Percentiles rank a stretch among this genome's conserved stretches.
Evolutionary conservation across 73 alveolate genomes (phyloP).

Genomic region (Blepharisma stoltei): DNA sequence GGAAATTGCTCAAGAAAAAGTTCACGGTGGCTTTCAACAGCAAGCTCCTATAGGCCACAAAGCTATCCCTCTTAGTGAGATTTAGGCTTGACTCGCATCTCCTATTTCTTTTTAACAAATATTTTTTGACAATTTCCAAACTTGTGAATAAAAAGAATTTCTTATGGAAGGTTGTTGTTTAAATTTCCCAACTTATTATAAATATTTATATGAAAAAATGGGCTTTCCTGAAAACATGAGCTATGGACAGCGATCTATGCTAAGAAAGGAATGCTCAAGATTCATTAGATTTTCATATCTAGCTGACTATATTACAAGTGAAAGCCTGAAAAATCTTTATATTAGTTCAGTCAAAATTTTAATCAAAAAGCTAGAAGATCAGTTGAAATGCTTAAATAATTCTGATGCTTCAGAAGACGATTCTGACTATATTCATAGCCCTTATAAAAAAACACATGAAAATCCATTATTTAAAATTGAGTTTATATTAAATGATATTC

Average conservation of each 20-base stretch:
- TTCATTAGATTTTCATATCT: slow-evolving; percentile 79
- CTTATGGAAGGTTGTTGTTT: no score
- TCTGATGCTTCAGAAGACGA: slow-evolving; percentile 28
- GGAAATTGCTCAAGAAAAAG: slow-evolving; percentile 67
- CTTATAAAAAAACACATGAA: slow-evolving; percentile 34
- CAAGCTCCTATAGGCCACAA: slow-evolving; percentile 40
- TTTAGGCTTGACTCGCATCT: no score
- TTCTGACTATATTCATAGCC: slow-evolving; percentile 34
- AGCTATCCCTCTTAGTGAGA: no score
- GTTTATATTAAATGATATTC: slow-evolving; percentile 31
- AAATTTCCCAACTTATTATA: no score
- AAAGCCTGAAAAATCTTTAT: slow-evolving; percentile 64
- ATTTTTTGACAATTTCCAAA: no score
- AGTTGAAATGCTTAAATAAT: slow-evolving; percentile 26
- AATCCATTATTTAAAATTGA: slow-evolving; percentile 54
- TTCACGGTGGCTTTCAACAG: slow-evolving; percentile 32
- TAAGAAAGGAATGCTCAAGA: slow-evolving; percentile 83
- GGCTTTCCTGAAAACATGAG: slow-evolving; percentile 91
- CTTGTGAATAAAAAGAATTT: no score
- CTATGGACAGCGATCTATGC: slow-evolving; percentile 77
- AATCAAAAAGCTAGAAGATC: slow-evolving; percentile 40
- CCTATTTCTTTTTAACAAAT: no score
- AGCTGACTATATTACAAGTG: slow-evolving; percentile 72
- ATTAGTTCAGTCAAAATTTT: slow-evolving; percentile 61
- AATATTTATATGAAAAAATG: slow-evolving; percentile 68